phyloP scores from a whole-genome alignment of 1,284 basidiomycete genomes.

The Naganishia cerealis region DNA sequence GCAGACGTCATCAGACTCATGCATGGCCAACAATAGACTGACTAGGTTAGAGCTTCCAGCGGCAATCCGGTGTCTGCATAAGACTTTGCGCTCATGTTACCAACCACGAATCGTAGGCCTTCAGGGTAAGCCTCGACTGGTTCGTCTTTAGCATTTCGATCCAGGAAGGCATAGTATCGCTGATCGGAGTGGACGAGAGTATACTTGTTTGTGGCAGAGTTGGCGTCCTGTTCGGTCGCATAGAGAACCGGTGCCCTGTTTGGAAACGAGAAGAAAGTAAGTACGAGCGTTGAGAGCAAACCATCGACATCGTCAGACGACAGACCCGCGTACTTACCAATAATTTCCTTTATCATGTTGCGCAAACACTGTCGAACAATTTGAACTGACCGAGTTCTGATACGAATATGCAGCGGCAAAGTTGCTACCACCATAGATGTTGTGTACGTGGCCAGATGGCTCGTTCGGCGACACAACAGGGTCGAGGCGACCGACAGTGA shows the following conservation, averaged over 20 bases:
- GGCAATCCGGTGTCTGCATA: constrained; percentile 29
- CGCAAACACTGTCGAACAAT: constrained; percentile 40
- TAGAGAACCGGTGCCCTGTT: constrained; percentile 32
- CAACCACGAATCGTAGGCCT: constrained; percentile 49
- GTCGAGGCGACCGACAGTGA: constrained; percentile 27
- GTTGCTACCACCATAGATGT: constrained; percentile 33
- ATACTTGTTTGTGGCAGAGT: constrained; percentile 28
- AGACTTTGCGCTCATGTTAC: constrained; percentile 40
- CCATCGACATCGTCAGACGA: too few relatives aligned
- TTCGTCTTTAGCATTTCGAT: constrained; percentile 37
- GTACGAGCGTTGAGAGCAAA: background rate
- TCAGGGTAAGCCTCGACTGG: constrained; percentile 49
- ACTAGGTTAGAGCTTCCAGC: constrained; percentile 18
- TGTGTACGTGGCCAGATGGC: constrained; percentile 33
- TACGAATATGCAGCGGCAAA: constrained; percentile 44
- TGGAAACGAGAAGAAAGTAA: background rate
- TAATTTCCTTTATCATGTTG: constrained; percentile 46
- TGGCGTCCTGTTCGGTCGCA: constrained; percentile 27
- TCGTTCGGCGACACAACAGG: constrained; percentile 35
- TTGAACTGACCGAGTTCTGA: constrained; percentile 35
- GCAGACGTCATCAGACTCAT: background rate
- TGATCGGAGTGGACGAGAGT: constrained; percentile 12
- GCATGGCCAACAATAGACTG: background rate
- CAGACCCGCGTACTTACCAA: constrained; percentile 25
- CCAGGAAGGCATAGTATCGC: constrained; percentile 51